Evolutionary conservation across 345 rosid species (phyloP), one percentile per base, ranked within the genome.

Genomic region (Boechera divaricarpa): DNA sequence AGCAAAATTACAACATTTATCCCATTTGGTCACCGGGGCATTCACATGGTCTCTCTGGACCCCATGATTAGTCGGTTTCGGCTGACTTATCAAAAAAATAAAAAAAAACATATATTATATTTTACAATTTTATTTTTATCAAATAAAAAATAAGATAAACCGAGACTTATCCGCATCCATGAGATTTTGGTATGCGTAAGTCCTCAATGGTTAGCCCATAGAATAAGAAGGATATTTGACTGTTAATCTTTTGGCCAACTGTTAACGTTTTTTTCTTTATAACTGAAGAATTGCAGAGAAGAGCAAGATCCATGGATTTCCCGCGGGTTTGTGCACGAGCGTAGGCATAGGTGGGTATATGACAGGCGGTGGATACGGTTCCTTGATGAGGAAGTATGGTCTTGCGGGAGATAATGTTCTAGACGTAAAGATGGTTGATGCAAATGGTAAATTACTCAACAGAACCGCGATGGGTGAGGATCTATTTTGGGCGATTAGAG

Each of bases 351-450:
- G 87, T 2, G 91, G 91, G 4, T 85, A 86, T 31, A 82, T 87
- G 66, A 86, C 86, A 1, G 91, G 89, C 0, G 85, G 91, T 16
- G 92, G 87, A 1, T 86, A 86, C 29, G 92, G 92, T 12, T 11
- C 83, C 32, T 75, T 90, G 92, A 86, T 90, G 92, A 82, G 91
- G 52, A 90, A 84, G 64, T 87, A 65, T 31, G 95, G 95, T 35
- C 89, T 88, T 5, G 91, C 83, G 7, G 93, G 74, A 21, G 95
- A 90, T 53, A 88, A 90, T 62, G 92, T 85, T 3, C 16, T 88
- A 0, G 92, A 90, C 68, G 90, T 88, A 24, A 76, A 80, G 61
- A 86, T 90, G 0, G 70, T 90, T 3, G 90, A 85, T 42, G 87
- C 66, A 2, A 73, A 75, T 21, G 92, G 95, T 6, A 79, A 71